A percentile compares a stretch with the other conserved stretches of the same genome.
Evolutionary conservation across 2,329 filamentous ascomycete genomes (phyloP).

Genomic region (Arthrobotrys sinensis): DNA sequence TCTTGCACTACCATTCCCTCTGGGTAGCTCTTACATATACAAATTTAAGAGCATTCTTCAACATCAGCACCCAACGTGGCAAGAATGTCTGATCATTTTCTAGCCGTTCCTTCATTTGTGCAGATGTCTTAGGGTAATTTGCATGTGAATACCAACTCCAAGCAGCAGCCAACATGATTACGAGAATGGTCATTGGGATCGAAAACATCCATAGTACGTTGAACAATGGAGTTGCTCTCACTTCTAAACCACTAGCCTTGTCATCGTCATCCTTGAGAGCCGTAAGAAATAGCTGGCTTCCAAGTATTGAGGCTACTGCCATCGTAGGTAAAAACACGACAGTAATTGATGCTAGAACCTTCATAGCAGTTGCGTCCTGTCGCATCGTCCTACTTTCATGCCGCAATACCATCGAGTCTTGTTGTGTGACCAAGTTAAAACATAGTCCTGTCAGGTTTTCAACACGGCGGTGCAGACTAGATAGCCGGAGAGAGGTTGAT

Average conservation of each 20-base stretch:
- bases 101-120: constrained; percentile 10
- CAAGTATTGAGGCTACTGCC: constrained; percentile 66
- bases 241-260: not conserved
- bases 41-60: no score
- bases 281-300: constrained; percentile 56
- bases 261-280: not conserved
- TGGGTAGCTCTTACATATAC: no score
- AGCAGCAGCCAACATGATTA: constrained; percentile 6
- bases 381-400: constrained; percentile 40
- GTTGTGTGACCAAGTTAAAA: constrained; percentile 67
- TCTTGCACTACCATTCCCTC: no score
- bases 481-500: constrained; percentile 66
- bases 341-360: constrained; percentile 67
- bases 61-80: no score
- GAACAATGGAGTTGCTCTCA: constrained; percentile 5
- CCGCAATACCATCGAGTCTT: constrained; percentile 66
- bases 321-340: constrained; percentile 68
- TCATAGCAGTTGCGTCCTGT: constrained; percentile 67
- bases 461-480: constrained; percentile 66
- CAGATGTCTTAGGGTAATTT: constrained; percentile 25
- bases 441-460: constrained; percentile 66
- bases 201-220: constrained; percentile 19
- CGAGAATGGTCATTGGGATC: constrained; percentile 16
- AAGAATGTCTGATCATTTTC: not conserved
- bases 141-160: constrained; percentile 38